Conservation (phyloP, 257 asterid genomes). For the Jacaranda copaia region DNA sequence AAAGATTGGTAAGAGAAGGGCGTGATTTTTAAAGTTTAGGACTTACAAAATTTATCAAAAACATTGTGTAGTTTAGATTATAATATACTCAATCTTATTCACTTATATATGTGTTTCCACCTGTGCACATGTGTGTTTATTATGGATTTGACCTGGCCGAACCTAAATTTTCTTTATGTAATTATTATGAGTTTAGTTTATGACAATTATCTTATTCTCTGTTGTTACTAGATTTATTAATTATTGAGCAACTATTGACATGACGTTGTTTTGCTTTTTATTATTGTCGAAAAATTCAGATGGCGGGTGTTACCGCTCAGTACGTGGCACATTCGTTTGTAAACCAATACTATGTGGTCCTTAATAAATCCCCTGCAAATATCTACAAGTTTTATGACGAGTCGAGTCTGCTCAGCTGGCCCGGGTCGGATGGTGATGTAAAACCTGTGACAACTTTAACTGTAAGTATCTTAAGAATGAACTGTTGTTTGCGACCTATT, state of each 20-base stretch:
- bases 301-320: slow-evolving; percentile 32
- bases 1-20: no score
- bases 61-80: no score
- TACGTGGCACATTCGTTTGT: slow-evolving; percentile 34
- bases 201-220: no score
- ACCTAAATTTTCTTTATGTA: no score
- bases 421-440: slow-evolving; percentile 32
- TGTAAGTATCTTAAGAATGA: slow-evolving; percentile 33
- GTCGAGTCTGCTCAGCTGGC: slow-evolving; percentile 40
- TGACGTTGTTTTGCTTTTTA: background rate
- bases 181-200: no score
- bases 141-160: no score
- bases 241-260: background rate
- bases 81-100: no score
- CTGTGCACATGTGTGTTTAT: no score
- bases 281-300: slow-evolving; percentile 30
- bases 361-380: slow-evolving; percentile 25
- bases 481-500: background rate
- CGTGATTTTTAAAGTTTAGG: no score
- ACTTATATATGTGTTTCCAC: no score
- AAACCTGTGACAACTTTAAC: slow-evolving; percentile 31
- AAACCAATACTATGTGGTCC: slow-evolving; percentile 34
- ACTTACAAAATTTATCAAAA: no score
- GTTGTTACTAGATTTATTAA: background rate
- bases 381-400: slow-evolving; percentile 45